Evolutionary conservation across 306 rosid genomes (phyloP), one percentile per base, ranked within the genome.

Genomic region (Dryas drummondii): DNA sequence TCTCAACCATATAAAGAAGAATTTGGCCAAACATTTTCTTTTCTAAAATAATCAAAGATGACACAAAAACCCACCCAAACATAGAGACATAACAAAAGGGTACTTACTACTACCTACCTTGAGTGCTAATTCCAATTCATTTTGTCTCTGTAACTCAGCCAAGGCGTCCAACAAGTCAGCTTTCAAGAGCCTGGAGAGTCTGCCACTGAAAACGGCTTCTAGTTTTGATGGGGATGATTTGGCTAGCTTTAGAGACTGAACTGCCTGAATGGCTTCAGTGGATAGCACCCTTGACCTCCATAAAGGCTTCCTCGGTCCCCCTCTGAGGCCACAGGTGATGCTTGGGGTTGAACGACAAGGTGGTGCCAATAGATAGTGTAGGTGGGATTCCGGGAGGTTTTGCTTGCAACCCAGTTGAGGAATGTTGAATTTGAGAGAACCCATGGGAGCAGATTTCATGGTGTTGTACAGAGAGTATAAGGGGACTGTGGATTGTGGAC

Each of bases 221-320:
- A 88, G 26, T 66, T 87, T 88, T 5, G 75, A 19, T 2, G 78
- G 55, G 45, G 77, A 53, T 49, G 83, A 59, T 79, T 82, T 89
- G 3, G 91, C 90, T 4, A 92, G 78, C 85, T 90, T 92, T 59
- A 92, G 87, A 1, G 88, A 84, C 4, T 90, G 97, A 67, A 88
- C 86, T 12, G 82, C 96, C 72, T 86, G 86, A 76, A 90, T 90
- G 48, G 88, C 85, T 73, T 92, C 96, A n/a, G 78, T 76, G 4
- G 93, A 86, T 0, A 87, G 51, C 41, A 86, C 84, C 41, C 88
- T 85, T 6, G 86, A 82, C 67, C 81, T 78, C 85, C 88, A 78
- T 14, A 85, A 69, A 37, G 54, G 67, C 80, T 73, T 84, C 10
- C 84, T 83, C 78, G 70, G 59, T 62, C 74, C 77, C 1, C 78